Evolutionary conservation across 371 early-diverging fungal genomes (phyloP).

Genomic region (Astathelohania contejeani): DNA sequence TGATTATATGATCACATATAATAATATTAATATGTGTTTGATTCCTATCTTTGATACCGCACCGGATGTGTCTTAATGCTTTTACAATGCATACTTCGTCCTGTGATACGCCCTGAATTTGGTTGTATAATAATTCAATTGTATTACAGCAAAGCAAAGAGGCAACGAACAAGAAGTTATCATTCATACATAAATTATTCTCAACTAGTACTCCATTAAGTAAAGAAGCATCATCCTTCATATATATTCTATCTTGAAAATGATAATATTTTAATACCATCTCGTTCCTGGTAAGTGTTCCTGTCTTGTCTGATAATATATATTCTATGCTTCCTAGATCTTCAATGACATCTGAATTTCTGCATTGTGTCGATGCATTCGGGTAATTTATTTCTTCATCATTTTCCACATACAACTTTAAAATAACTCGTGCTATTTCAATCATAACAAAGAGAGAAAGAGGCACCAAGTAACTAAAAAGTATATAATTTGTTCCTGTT

Average conservation of each 20-base stretch:
- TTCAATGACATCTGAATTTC: slow-evolving; percentile 76
- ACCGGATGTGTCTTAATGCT: slow-evolving; percentile 14
- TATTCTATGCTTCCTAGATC: slow-evolving; percentile 83
- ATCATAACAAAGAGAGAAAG: slow-evolving; percentile 82
- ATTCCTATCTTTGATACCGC: slow-evolving; percentile 8
- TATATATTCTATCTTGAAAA: slow-evolving; percentile 27
- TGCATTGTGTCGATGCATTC: slow-evolving; percentile 56
- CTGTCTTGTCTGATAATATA: slow-evolving; percentile 87
- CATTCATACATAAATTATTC: background rate
- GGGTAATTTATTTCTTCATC: slow-evolving; percentile 68
- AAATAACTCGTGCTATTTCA: slow-evolving; percentile 57
- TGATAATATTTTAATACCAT: slow-evolving; percentile 65
- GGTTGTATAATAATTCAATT: slow-evolving; percentile 43
- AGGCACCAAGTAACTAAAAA: slow-evolving; percentile 60
- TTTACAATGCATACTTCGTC: slow-evolving; percentile 51
- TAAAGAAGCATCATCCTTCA: slow-evolving; percentile 57
- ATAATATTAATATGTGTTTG: background rate
- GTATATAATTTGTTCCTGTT: slow-evolving; percentile 48
- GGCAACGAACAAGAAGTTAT: slow-evolving; percentile 25
- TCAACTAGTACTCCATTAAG: slow-evolving; percentile 37
- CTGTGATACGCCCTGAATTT: slow-evolving; percentile 48
- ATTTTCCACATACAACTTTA: slow-evolving; percentile 63
- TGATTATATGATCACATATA: background rate
- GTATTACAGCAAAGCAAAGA: slow-evolving; percentile 45
- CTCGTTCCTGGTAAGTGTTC: slow-evolving; percentile 83